Conservation (phyloP, 352 stramenopile species). For the Elongisporangium undulatum region DNA sequence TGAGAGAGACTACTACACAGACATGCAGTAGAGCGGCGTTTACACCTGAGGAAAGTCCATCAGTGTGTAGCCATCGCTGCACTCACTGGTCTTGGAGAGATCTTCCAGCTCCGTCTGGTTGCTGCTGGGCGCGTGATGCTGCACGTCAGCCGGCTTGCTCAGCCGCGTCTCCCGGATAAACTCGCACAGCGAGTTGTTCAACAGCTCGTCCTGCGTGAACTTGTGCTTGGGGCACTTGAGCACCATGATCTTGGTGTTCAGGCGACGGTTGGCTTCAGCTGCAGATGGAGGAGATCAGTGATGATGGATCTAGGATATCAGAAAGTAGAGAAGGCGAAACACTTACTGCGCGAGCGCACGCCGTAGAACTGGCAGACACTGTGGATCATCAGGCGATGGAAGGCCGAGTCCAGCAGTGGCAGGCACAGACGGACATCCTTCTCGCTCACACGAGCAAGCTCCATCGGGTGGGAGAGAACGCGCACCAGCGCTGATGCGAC, state of each 20-base stretch:
- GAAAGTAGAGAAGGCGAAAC: neutral
- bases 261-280: slow-evolving; percentile 63
- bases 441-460: slow-evolving; percentile 46
- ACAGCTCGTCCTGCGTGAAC: slow-evolving; percentile 36
- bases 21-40: slow-evolving; percentile 10
- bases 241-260: slow-evolving; percentile 84
- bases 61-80: slow-evolving; percentile 72
- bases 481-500: slow-evolving; percentile 47
- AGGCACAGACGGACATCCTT: slow-evolving; percentile 69
- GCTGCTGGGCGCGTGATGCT: slow-evolving; percentile 7
- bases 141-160: slow-evolving; percentile 9
- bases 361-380: slow-evolving; percentile 87
- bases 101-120: slow-evolving; percentile 35
- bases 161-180: slow-evolving; percentile 77
- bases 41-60: slow-evolving; percentile 68
- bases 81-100: slow-evolving; percentile 73
- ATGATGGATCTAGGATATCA: slow-evolving; percentile 1
- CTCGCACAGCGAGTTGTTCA: slow-evolving; percentile 63
- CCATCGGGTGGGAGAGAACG: slow-evolving; percentile 62
- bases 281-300: slow-evolving; percentile 8
- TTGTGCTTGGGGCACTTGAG: slow-evolving; percentile 58
- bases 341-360: slow-evolving; percentile 77
- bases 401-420: slow-evolving; percentile 75
- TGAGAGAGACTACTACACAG: slow-evolving; percentile 2
- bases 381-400: slow-evolving; percentile 86